These are phyloP conservation scores for Aspergillus nidulans DNA, from an alignment of 495 filamentous ascomycete genomes.

Conservation along the genomic window DNA sequence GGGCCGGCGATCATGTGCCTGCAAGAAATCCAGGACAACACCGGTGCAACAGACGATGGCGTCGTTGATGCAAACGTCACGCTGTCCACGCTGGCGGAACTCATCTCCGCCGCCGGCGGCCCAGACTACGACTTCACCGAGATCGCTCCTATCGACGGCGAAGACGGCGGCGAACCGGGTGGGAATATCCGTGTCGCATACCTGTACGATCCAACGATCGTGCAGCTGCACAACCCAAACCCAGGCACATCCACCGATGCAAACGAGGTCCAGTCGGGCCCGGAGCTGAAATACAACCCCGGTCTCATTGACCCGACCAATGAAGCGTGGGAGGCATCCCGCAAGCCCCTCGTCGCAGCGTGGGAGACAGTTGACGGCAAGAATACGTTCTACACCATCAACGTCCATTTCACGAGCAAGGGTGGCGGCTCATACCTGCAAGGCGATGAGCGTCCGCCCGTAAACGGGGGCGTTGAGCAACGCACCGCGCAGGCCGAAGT, in stretches of 20 bases:
- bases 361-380: conserved; percentile 46
- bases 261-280: conserved; percentile 44
- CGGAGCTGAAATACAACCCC: conserved; percentile 53
- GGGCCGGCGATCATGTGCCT: conserved; percentile 53
- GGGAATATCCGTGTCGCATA: conserved; percentile 64
- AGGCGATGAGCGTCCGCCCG: conserved; percentile 54
- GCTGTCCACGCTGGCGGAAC: conserved; percentile 27
- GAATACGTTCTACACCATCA: conserved; percentile 53
- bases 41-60: conserved; percentile 48
- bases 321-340: conserved; percentile 43
- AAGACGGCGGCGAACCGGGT: conserved; percentile 55
- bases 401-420: conserved; percentile 55
- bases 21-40: conserved; percentile 60
- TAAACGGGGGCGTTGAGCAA: conserved; percentile 51
- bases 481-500: conserved; percentile 45
- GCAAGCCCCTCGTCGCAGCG: conserved; percentile 55
- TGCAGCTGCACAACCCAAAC: conserved; percentile 47
- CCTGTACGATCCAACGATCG: conserved; percentile 49
- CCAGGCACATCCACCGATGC: conserved; percentile 38
- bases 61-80: conserved; percentile 29
- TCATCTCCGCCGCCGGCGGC: conserved; percentile 13
- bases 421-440: conserved; percentile 52
- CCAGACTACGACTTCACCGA: conserved; percentile 33
- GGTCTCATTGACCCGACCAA: conserved; percentile 54
- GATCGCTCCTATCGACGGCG: conserved; percentile 43